Conservation (phyloP, 257 asterid genomes). For the Nemophila menziesii region DNA sequence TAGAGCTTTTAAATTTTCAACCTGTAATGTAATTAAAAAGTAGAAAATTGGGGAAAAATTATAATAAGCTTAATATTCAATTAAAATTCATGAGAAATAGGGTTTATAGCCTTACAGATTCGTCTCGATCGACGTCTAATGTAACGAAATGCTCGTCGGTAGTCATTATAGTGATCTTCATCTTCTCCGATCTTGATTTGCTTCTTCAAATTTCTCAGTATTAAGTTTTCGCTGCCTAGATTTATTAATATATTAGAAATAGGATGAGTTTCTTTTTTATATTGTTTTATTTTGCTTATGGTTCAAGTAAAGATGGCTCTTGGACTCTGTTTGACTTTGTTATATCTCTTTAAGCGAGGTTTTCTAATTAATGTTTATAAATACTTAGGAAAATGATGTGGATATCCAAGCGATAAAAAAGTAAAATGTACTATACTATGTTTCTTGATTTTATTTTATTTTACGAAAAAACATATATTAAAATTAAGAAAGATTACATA, state of each 20-base stretch:
- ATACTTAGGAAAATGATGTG: too few relatives aligned
- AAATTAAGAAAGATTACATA: too few relatives aligned
- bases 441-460: too few relatives aligned
- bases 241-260: too few relatives aligned
- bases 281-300: neutral
- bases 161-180: slow-evolving; percentile 97
- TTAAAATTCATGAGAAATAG: neutral
- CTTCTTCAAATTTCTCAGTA: neutral
- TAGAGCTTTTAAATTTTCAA: slow-evolving; percentile 92
- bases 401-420: too few relatives aligned
- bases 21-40: slow-evolving; percentile 32
- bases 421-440: too few relatives aligned
- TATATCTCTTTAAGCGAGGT: too few relatives aligned
- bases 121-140: slow-evolving; percentile 81
- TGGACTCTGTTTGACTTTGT: neutral
- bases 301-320: neutral
- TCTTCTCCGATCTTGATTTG: slow-evolving; percentile 5
- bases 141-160: slow-evolving; percentile 82
- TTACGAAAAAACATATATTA: too few relatives aligned
- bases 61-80: slow-evolving; percentile 1
- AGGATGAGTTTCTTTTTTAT: neutral
- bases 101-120: slow-evolving; percentile 45
- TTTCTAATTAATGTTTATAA: too few relatives aligned
- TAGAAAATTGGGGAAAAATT: slow-evolving; percentile 1
- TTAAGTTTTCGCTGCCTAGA: neutral